A percentile compares a stretch with the other conserved stretches of the same genome.
phyloP scores from a whole-genome alignment of 148 eudicot genomes.

The Diospyros lotus region DNA sequence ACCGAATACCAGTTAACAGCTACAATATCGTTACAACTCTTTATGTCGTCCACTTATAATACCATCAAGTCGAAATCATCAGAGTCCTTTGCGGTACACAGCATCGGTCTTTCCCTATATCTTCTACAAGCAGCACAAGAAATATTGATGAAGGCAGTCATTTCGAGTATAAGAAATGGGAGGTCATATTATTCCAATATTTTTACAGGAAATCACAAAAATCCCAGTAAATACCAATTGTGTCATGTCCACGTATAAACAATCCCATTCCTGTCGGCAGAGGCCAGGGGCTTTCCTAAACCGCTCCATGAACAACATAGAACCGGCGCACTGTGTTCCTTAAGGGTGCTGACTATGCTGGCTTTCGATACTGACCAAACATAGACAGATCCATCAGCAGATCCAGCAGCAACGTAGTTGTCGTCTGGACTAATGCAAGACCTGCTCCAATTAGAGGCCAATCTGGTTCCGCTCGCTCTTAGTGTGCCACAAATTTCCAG shows the following conservation, averaged over 20 bases:
- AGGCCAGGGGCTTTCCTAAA: constrained; percentile 74
- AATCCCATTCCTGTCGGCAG: constrained; percentile 75
- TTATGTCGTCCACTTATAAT: too few relatives aligned
- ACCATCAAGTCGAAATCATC: too few relatives aligned
- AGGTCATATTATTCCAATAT: too few relatives aligned
- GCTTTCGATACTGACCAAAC: constrained; percentile 72
- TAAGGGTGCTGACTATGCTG: constrained; percentile 66
- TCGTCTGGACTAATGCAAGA: constrained; percentile 92
- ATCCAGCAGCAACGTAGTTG: constrained; percentile 85
- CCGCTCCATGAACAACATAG: constrained; percentile 87
- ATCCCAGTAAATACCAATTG: neutral
- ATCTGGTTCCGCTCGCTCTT: constrained; percentile 61
- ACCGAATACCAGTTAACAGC: too few relatives aligned
- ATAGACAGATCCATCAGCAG: constrained; percentile 84
- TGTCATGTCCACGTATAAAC: constrained; percentile 72
- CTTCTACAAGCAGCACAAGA: too few relatives aligned
- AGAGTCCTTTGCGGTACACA: too few relatives aligned
- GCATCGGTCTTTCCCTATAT: too few relatives aligned
- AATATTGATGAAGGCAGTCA: too few relatives aligned
- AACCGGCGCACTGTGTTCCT: constrained; percentile 70
- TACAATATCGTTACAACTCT: too few relatives aligned
- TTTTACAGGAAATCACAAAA: too few relatives aligned
- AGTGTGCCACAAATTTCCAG: constrained; percentile 76
- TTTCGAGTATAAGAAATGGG: neutral
- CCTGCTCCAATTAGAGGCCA: constrained; percentile 95